Conservation (phyloP, 2,329 filamentous ascomycete species). For the Fusarium nodosum region DNA sequence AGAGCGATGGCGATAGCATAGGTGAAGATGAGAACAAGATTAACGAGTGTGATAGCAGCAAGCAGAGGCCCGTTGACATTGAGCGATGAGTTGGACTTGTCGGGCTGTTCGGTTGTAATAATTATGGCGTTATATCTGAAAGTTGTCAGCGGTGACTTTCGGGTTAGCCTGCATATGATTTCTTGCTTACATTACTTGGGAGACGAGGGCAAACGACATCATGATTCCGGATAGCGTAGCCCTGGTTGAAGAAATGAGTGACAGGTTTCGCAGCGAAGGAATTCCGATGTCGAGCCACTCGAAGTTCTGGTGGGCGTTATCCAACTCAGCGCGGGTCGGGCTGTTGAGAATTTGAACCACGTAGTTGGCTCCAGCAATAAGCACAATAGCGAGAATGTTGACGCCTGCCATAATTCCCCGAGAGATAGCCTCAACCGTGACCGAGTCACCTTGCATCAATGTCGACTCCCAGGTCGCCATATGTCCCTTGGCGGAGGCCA, state of each 20-base stretch:
- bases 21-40: conserved; percentile 59
- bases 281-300: conserved; percentile 68
- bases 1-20: conserved; percentile 59
- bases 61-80: conserved; percentile 59
- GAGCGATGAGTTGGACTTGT: conserved; percentile 47
- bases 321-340: conserved; percentile 65
- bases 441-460: conserved; percentile 58
- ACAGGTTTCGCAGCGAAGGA: conserved; percentile 65
- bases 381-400: conserved; percentile 58
- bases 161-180: background rate
- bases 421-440: conserved; percentile 54
- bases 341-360: conserved; percentile 67
- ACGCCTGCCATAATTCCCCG: conserved; percentile 61
- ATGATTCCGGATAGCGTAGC: conserved; percentile 57
- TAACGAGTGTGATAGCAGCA: conserved; percentile 55
- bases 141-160: conserved; percentile 22
- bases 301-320: conserved; percentile 60
- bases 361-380: conserved; percentile 66
- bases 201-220: conserved; percentile 59
- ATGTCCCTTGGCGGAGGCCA: conserved; percentile 54
- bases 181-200: conserved; percentile 64
- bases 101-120: conserved; percentile 54
- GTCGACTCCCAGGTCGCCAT: conserved; percentile 54
- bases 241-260: conserved; percentile 58
- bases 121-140: conserved; percentile 66